Conservation (phyloP, 73 alveolate genomes). For the Paramecium octaurelia region DNA sequence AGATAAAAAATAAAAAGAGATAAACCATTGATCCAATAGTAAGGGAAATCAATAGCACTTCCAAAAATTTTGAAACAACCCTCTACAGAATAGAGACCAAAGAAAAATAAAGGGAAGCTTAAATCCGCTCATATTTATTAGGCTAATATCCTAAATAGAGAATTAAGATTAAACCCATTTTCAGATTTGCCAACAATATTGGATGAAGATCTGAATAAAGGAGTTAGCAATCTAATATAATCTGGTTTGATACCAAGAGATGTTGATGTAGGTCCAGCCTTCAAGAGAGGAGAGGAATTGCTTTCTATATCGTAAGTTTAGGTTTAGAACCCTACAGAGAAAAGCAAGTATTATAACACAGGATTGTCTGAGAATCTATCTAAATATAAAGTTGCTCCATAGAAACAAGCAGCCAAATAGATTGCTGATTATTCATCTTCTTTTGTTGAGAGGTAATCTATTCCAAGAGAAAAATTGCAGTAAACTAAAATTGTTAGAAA, state of each 20-base stretch:
- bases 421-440: neutral
- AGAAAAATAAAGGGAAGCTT: neutral
- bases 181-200: constrained; percentile 51
- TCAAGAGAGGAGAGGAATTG: constrained; percentile 45
- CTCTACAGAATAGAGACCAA: neutral
- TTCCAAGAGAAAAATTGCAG: neutral
- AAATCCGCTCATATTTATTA: constrained; percentile 48
- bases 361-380: neutral
- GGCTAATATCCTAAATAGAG: constrained; percentile 38
- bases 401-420: neutral
- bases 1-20: neutral
- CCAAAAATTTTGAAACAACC: neutral
- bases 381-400: constrained; percentile 10
- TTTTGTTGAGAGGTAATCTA: neutral
- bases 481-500: neutral
- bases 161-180: constrained; percentile 54
- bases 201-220: constrained; percentile 53
- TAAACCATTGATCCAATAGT: neutral
- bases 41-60: neutral
- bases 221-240: constrained; percentile 33
- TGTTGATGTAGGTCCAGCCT: constrained; percentile 46
- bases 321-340: neutral
- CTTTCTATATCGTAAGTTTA: neutral
- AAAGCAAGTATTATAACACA: neutral
- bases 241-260: constrained; percentile 60